Evolutionary conservation across 2,329 filamentous ascomycete genomes (phyloP), one percentile per base, ranked within the genome.

Genomic region (Colletotrichum siamense): DNA sequence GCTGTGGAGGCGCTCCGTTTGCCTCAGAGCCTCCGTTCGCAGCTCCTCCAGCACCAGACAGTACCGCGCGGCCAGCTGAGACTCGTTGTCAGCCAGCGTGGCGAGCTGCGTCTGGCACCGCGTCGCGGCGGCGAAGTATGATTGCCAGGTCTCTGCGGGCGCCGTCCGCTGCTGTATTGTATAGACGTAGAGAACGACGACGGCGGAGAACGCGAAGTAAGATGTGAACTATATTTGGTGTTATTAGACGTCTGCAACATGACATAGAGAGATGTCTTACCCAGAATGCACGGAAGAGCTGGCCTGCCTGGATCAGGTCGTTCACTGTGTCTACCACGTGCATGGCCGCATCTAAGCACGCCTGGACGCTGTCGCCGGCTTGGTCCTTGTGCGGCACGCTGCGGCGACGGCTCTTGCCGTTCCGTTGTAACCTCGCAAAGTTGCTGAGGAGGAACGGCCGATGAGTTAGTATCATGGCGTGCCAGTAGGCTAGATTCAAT

Each of bases 201-300:
- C 84, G 0, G 87, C 87, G 15, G 82, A 87, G 61, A 88, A 89
- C 2, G 84, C 86, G 69, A 86, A 86, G 70, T 89, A 88, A 28
- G 86, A 85, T 1, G 81, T 83, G 61, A 85, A 84, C 83, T 84
- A n/a, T n/a, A n/a, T n/a, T n/a, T n/a, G n/a, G n/a, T n/a, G n/a
- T n/a, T n/a, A n/a, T n/a, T n/a, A n/a, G n/a, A n/a, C n/a, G n/a
- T n/a, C n/a, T n/a, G n/a, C n/a, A n/a, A n/a, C n/a, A n/a, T n/a
- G n/a, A n/a, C n/a, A n/a, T n/a, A n/a, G n/a, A n/a, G n/a, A n/a
- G n/a, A n/a, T n/a, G n/a, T n/a, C n/a, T n/a, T n/a, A 86, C 85
- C 86, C 86, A 88, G 64, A 87, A 87, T 0, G 84, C 83, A 12
- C 81, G 82, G 66, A 84, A 87, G 76, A 88, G 82, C 70, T 84